Base-by-base conservation (phyloP, 139 green algal species). In the Pycnococcus provasolii region DNA sequence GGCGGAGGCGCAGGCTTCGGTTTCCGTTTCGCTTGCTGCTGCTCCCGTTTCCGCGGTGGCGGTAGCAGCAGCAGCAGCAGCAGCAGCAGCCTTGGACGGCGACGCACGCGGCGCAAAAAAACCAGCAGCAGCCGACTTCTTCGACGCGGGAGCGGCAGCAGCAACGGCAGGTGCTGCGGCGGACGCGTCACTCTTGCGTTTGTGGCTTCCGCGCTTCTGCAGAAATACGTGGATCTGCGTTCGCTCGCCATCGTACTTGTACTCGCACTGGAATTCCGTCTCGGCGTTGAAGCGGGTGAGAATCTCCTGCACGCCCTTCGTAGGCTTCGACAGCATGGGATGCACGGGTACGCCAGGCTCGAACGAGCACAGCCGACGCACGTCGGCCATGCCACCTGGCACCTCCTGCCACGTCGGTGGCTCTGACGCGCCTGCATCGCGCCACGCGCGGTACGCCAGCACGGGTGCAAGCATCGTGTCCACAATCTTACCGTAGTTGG, bases 221-320 rank as follows among this genome's bases (percentile, higher is more conserved):
- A 95, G 42, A 26, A 26, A 26, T 26, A 26, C 26, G 62, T 75
- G 82, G 7, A 92, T 78, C 79, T 96, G 90, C 8, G 87, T 87
- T 2, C 91, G 77, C 80, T 97, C 90, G 0, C 91, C 91, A 74
- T 96, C 92, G 65, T 98, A 98, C 79, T 98, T 98, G 84, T 96
- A 96, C 78, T 98, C 92, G 70, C 86, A 95, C 4, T 88, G 96
- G 77, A 98, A 97, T 70, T 89, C 83, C 4, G 58, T 62, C 51
- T 86, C 84, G 1, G 74, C 60, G 13, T 66, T 11, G 72, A 96
- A 96, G 75, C 92, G 93, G 68, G 96, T 85, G 58, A 98, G 80
- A 54, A 96, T 85, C 78, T 96, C 88, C 1, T 48, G 59, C 53
- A 95, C 85, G 4, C 89, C 91, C 0, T 61, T 90, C 44, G 88